Evolutionary conservation across 129 eudicot species (phyloP), one percentile per base, ranked within the genome.

Genomic region (Sambucus nigra): DNA sequence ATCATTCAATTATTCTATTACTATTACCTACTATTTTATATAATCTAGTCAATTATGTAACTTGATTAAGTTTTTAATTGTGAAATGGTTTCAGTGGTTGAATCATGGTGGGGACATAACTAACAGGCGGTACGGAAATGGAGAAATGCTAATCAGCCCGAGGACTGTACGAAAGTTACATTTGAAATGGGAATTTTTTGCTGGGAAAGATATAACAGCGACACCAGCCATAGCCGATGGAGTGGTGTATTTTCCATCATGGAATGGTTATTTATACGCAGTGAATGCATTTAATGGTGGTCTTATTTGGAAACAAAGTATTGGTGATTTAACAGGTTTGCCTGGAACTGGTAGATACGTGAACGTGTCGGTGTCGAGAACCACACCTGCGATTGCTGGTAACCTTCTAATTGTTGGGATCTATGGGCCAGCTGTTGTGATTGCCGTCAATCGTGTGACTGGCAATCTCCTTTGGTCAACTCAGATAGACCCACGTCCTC

Each of bases 131-230:
- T 68, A 39, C 21, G 78, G 81, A 3, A 13, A 23, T 0, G 61
- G 65, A 19, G 94, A 79, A 61, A 11, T 46, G 7, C 38, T 50
- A 51, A 87, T 87, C 67, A 79, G 64, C 65, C 76, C 83, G 1
- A n/a, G 14, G 13, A 71, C 82, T 15, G 80, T 77, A 7, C 53
- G 32, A 20, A 64, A 48, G 0, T 67, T 87, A 63, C 54, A 26
- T 47, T 66, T 70, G n/a, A 69, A 63, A 50, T 83, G 94, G 94
- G 75, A 55, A 44, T 88, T 88, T 68, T 55, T 66, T 25, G 73
- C 85, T 0, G 96, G 94, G 19, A 69, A 66, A 4, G 96, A 87
- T 62, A 69, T 80, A 62, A 53, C 96, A 2, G 94, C 96, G n/a
- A 83, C 94, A 2, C 91, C 89, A 22, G 88, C 96, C 5, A 61